Base-by-base conservation (phyloP, 2,329 filamentous ascomycete genomes). In the Juglanconis oblonga region DNA sequence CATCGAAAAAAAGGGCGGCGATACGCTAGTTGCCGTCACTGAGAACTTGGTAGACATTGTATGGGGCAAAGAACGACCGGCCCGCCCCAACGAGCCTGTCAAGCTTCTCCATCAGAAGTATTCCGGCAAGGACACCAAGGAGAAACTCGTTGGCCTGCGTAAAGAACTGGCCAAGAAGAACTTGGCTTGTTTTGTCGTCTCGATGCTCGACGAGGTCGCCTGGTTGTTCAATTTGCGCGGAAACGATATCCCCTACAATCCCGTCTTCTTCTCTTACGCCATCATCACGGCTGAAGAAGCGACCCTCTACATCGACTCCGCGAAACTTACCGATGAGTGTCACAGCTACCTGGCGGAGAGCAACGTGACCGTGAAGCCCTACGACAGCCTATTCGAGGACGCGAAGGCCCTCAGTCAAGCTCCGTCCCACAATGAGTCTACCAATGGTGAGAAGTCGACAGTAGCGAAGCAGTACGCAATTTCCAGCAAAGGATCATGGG, bases 141-240 rank as follows among this genome's bases (percentile, higher is more conserved):
- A 89, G 50, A 99, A 99, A 76, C 84, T 99, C 8, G 81, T 85
- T 31, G 92, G 96, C 50, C 77, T 99, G 59, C 87, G 93, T n/a
- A 93, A 94, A 72, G 93, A 97, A 67, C 79, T 99, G 14, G 87
- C 91, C 63, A 97, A 95, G 80, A 96, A 91, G 77, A 95, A 95
- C 71, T 89, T 87, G 5, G 84, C 88, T 17, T 94, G 91, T 1
- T 92, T 98, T 67, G 87, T 98, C 52, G 86, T 98, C 50, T 97
- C 93, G 5, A 93, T 96, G 87, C 85, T 99, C 48, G 95, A 99
- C 69, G 95, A 99, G 75, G 87, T 97, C 68, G 95, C 95, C 10
- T 99, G 95, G 95, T 82, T 99, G n/a, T 97, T 97, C 79, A 99
- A 99, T 75, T 78, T 99, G 52, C 87, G 95, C 67, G 95, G 95